Evolutionary conservation across 225 moss, liverwort and hornwort species (phyloP).

Genomic region (Marchantia paleacea): DNA sequence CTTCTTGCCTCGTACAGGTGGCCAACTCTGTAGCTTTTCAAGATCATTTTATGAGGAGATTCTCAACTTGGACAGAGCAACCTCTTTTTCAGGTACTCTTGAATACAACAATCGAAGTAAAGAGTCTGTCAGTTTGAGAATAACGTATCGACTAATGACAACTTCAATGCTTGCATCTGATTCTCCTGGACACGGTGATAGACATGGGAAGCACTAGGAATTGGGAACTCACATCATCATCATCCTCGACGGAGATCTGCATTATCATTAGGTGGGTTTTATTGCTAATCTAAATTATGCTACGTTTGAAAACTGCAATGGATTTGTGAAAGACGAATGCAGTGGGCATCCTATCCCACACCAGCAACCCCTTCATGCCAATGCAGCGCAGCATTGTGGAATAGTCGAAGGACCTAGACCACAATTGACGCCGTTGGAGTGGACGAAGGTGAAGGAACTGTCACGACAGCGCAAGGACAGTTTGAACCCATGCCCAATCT

Average conservation of each 20-base stretch:
- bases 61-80: conserved; percentile 6
- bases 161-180: background rate
- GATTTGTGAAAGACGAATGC: background rate
- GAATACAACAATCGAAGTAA: background rate
- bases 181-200: background rate
- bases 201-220: conserved; percentile 1
- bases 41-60: conserved; percentile 20
- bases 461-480: conserved; percentile 26
- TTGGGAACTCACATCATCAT: background rate
- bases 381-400: conserved; percentile 44
- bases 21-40: conserved; percentile 23
- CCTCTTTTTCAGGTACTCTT: conserved; percentile 7
- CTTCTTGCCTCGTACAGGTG: background rate
- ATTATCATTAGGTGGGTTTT: conserved; percentile 7
- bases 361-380: background rate
- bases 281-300: background rate
- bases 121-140: too few species aligned
- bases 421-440: conserved; percentile 24
- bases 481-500: conserved; percentile 34
- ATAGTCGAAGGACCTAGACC: conserved; percentile 30
- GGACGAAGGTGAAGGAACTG: conserved; percentile 27
- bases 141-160: background rate
- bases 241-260: conserved; percentile 10
- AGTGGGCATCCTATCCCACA: background rate
- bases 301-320: background rate